phyloP scores from a whole-genome alignment of 176 grass and related monocot species.

The Olyra latifolia region DNA sequence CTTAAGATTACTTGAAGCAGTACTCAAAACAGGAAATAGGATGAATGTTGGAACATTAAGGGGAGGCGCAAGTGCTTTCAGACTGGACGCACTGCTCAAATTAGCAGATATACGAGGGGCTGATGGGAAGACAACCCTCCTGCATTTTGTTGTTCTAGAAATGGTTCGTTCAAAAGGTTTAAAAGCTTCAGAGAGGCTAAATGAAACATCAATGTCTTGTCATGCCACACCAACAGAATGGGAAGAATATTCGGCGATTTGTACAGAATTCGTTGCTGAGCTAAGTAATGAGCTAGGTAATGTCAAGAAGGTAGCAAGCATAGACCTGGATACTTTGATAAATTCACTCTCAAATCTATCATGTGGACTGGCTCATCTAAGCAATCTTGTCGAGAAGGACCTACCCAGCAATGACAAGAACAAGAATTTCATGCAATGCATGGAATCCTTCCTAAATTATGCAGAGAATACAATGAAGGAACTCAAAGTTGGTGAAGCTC shows the following conservation, averaged over 20 bases:
- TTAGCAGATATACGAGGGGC: conserved; percentile 83
- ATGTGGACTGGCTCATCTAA: conserved; percentile 55
- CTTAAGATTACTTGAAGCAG: conserved; percentile 84
- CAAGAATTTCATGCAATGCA: conserved; percentile 53
- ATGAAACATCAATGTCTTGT: not conserved
- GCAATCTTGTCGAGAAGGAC: conserved; percentile 47
- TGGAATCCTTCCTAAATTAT: conserved; percentile 54
- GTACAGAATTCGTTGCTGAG: conserved; percentile 59
- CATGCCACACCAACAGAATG: conserved; percentile 15
- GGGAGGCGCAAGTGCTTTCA: conserved; percentile 86
- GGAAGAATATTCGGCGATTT: conserved; percentile 16
- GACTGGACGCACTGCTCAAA: conserved; percentile 71
- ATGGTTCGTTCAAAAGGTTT: conserved; percentile 57
- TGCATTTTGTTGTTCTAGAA: conserved; percentile 91
- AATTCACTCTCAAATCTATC: conserved; percentile 83
- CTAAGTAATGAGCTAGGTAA: conserved; percentile 73
- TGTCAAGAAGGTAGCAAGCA: conserved; percentile 78
- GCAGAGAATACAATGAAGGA: conserved; percentile 61
- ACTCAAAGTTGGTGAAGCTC: conserved; percentile 54
- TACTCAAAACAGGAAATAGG: conserved; percentile 90
- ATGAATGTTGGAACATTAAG: conserved; percentile 92
- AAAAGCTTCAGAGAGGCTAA: conserved; percentile 20
- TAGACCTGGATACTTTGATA: conserved; percentile 72
- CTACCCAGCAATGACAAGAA: conserved; percentile 33
- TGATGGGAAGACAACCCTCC: conserved; percentile 82